phyloP scores from a whole-genome alignment of 2,329 filamentous ascomycete genomes.

The Paracorniculantispora psalliotae region DNA sequence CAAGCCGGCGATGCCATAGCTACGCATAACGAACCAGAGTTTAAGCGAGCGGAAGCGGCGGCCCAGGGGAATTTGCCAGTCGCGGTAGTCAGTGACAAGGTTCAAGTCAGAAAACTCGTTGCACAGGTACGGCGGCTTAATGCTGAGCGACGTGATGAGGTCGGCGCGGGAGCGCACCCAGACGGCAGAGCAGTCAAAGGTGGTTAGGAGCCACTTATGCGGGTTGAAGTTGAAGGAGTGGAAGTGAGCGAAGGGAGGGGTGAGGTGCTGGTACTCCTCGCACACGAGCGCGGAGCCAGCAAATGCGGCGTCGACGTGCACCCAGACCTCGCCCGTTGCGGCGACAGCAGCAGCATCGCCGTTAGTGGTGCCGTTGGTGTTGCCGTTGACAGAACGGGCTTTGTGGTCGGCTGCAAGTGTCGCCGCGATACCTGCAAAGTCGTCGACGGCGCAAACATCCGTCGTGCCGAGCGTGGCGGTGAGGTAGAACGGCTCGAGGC shows the following conservation, averaged over 20 bases:
- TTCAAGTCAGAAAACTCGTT: conserved; percentile 78
- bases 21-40: conserved; percentile 89
- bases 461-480: conserved; percentile 83
- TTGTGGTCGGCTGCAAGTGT: conserved; percentile 30
- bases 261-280: conserved; percentile 71
- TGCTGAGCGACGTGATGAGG: conserved; percentile 66
- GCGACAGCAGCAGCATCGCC: conserved; percentile 6
- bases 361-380: neutral
- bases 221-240: conserved; percentile 94
- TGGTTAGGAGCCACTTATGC: conserved; percentile 97
- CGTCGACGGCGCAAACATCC: conserved; percentile 81
- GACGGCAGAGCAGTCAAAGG: conserved; percentile 80
- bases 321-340: conserved; percentile 62
- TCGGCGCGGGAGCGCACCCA: conserved; percentile 71
- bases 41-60: conserved; percentile 84
- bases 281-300: conserved; percentile 80
- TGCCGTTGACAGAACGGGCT: neutral
- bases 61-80: conserved; percentile 95
- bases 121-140: conserved; percentile 74
- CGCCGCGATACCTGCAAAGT: conserved; percentile 63
- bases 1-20: conserved; percentile 73
- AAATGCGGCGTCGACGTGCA: conserved; percentile 91
- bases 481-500: conserved; percentile 80
- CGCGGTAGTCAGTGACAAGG: conserved; percentile 87
- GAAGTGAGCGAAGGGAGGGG: conserved; percentile 58